Percentiles rank a stretch among this genome's conserved stretches.
phyloP scores from a whole-genome alignment of 257 asterid genomes.

The Linaria vulgaris region DNA sequence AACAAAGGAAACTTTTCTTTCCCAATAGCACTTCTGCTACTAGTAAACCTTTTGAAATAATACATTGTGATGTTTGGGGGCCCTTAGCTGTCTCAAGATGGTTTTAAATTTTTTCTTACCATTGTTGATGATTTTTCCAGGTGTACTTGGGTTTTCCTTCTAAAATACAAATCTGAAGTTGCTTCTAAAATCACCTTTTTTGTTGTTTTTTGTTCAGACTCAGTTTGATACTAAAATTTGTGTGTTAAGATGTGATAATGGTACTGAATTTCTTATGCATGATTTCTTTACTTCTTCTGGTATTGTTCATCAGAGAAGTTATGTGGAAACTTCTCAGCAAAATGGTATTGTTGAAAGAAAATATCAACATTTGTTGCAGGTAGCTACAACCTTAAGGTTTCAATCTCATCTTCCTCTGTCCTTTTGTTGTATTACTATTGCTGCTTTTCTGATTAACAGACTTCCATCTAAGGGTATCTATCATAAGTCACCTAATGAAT shows the following conservation, averaged over 20 bases:
- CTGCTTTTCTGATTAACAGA: background rate
- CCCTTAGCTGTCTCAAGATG: too few relatives aligned
- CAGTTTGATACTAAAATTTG: conserved; percentile 31
- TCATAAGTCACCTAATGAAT: background rate
- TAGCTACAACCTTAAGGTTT: background rate
- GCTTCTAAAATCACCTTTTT: too few relatives aligned
- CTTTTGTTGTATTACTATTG: background rate
- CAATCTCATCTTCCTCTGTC: background rate
- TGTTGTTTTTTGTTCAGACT: too few relatives aligned
- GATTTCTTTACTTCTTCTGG: background rate
- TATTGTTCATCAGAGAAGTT: background rate
- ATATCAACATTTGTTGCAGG: background rate
- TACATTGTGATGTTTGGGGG: too few relatives aligned
- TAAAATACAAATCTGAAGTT: too few relatives aligned
- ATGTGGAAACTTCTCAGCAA: background rate
- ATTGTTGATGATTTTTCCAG: too few relatives aligned
- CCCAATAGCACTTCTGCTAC: too few relatives aligned
- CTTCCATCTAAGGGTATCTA: background rate
- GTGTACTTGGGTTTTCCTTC: too few relatives aligned
- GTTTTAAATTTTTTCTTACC: too few relatives aligned
- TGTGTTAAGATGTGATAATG: conserved; percentile 24
- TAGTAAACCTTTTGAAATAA: too few relatives aligned
- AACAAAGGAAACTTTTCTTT: too few relatives aligned
- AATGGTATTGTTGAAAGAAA: conserved; percentile 7
- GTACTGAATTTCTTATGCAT: background rate